A percentile compares a stretch with the other conserved stretches of the same genome.
These are phyloP conservation scores for Isatis tinctoria DNA, from an alignment of 345 rosid species.

Conservation along the genomic window DNA sequence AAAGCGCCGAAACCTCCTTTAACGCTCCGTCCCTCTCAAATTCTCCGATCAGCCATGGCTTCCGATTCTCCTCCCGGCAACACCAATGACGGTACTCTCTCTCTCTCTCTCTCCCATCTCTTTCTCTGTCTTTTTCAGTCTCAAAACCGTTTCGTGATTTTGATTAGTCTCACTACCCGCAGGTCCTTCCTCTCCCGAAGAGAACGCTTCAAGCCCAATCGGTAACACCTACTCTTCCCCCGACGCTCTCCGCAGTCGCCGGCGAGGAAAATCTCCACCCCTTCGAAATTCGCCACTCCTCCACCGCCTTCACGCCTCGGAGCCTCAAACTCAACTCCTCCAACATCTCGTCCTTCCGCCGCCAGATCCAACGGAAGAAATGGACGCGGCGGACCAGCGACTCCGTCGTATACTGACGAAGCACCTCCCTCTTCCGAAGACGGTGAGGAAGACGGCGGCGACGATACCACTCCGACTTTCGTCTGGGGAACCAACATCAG, in stretches of 20 bases:
- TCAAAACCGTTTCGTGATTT: background rate
- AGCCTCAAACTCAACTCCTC: slow-evolving; percentile 49
- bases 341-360: slow-evolving; percentile 42
- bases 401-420: slow-evolving; percentile 23
- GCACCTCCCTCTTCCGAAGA: slow-evolving; percentile 68
- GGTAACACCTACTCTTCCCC: slow-evolving; percentile 63
- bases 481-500: slow-evolving; percentile 98
- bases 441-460: slow-evolving; percentile 58
- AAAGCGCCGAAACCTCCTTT: slow-evolving; percentile 5
- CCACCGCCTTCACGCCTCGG: slow-evolving; percentile 36
- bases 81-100: slow-evolving; percentile 37
- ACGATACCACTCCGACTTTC: slow-evolving; percentile 69
- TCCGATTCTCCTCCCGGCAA: slow-evolving; percentile 57
- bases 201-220: slow-evolving; percentile 60
- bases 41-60: slow-evolving; percentile 48
- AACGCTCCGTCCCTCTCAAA: slow-evolving; percentile 4
- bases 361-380: slow-evolving; percentile 23
- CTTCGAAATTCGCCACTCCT: slow-evolving; percentile 37
- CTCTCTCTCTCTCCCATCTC: background rate
- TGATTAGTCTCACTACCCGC: background rate
- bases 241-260: slow-evolving; percentile 30
- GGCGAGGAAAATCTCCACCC: slow-evolving; percentile 27
- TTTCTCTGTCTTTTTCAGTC: background rate
- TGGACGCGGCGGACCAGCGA: slow-evolving; percentile 28
- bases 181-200: slow-evolving; percentile 75